Conservation (phyloP, 2,329 filamentous ascomycete genomes). For the Colletotrichum caudatum region DNA sequence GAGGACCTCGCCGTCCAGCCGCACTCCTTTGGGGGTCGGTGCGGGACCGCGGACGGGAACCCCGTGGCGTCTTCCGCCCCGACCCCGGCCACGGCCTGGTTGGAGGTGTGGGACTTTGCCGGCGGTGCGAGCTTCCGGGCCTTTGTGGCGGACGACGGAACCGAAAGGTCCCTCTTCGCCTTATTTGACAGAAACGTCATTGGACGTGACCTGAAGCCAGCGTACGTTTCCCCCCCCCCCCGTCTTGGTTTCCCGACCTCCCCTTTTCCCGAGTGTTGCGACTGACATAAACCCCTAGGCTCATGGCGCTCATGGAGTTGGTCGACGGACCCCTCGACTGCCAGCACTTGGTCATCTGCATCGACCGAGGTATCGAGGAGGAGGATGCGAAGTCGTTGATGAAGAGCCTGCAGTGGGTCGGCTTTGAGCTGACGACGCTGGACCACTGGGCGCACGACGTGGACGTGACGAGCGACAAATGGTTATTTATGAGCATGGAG, state of each 20-base stretch:
- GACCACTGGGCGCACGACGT: slow-evolving; percentile 77
- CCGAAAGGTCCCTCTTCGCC: slow-evolving; percentile 82
- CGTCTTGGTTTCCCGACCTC: no score
- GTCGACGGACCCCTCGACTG: slow-evolving; percentile 82
- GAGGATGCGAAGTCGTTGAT: slow-evolving; percentile 75
- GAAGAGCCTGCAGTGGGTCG: slow-evolving; percentile 92
- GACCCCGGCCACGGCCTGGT: slow-evolving; percentile 65
- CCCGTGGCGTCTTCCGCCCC: slow-evolving; percentile 43
- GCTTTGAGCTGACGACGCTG: slow-evolving; percentile 85
- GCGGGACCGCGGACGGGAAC: slow-evolving; percentile 4
- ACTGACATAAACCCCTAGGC: slow-evolving; percentile 61
- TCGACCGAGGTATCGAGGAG: slow-evolving; percentile 77
- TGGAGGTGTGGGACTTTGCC: slow-evolving; percentile 88
- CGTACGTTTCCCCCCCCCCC: slow-evolving; percentile 67
- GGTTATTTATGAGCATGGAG: slow-evolving; percentile 92
- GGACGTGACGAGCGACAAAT: slow-evolving; percentile 78
- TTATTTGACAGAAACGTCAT: slow-evolving; percentile 83
- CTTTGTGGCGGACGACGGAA: slow-evolving; percentile 79
- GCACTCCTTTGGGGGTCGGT: slow-evolving; percentile 39
- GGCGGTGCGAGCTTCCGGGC: slow-evolving; percentile 87
- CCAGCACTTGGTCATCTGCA: slow-evolving; percentile 81
- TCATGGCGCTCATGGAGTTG: slow-evolving; percentile 92
- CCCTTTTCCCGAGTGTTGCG: background rate
- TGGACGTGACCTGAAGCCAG: slow-evolving; percentile 85
- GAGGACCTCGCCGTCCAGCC: slow-evolving; percentile 55